phyloP scores from a whole-genome alignment of 495 filamentous ascomycete genomes.

The Xanthoparmelia taractica region DNA sequence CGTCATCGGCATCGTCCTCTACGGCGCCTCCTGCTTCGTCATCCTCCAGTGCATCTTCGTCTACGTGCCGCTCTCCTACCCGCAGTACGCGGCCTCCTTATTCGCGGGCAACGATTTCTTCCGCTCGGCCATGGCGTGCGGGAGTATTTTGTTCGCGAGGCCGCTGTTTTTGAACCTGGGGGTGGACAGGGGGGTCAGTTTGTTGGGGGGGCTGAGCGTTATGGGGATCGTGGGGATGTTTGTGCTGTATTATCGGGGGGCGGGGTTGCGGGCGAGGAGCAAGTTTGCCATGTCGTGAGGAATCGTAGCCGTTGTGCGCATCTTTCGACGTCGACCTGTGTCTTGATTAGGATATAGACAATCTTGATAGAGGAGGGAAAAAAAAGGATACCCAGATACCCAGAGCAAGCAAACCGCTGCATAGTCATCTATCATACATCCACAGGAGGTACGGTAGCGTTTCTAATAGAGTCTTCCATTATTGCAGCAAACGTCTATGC shows the following conservation, averaged over 20 bases:
- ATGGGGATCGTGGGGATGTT: constrained; percentile 39
- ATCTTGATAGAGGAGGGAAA: too few species aligned
- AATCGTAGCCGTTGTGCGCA: too few species aligned
- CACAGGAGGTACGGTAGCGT: too few species aligned
- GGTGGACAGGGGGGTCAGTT: constrained; percentile 27
- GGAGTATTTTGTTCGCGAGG: constrained; percentile 39
- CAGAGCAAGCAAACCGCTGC: too few species aligned
- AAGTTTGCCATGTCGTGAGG: constrained; percentile 36
- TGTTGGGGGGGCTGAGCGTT: constrained; percentile 23
- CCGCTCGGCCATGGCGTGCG: constrained; percentile 39
- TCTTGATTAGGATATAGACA: too few species aligned
- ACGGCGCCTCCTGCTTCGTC: constrained; percentile 40
- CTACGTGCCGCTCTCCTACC: constrained; percentile 46
- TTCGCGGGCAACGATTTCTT: constrained; percentile 47
- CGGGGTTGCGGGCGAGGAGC: constrained; percentile 37
- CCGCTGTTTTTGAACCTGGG: constrained; percentile 45
- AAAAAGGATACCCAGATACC: too few species aligned
- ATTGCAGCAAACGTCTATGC: too few species aligned
- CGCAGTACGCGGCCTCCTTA: constrained; percentile 46
- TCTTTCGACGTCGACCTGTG: too few species aligned
- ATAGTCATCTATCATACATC: too few species aligned
- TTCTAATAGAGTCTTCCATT: too few species aligned
- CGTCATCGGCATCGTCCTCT: constrained; percentile 51
- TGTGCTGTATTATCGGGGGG: constrained; percentile 46
- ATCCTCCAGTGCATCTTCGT: constrained; percentile 50